phyloP scores from a whole-genome alignment of 805 yeast genomes.

The Candida tallmaniae region DNA sequence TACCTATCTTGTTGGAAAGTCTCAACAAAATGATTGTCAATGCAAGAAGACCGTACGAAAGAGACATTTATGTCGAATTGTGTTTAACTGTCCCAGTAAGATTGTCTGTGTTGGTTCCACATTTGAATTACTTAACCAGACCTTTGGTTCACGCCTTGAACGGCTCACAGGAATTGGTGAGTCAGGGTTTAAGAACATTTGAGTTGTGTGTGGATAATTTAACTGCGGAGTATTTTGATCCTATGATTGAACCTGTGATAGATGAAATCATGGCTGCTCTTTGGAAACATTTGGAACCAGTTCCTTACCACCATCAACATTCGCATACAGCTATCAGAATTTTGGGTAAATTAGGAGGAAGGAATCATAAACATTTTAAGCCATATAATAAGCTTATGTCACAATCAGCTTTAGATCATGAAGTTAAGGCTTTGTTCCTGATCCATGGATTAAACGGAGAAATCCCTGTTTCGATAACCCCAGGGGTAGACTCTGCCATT shows the following conservation, averaged over 20 bases:
- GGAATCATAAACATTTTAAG: slow-evolving; percentile 80
- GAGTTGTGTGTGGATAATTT: slow-evolving; percentile 94
- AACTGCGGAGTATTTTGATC: slow-evolving; percentile 95
- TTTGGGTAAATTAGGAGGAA: slow-evolving; percentile 92
- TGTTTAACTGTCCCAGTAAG: slow-evolving; percentile 96
- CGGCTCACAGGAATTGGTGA: slow-evolving; percentile 85
- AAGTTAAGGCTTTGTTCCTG: slow-evolving; percentile 61
- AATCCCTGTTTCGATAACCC: slow-evolving; percentile 73
- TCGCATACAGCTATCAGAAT: slow-evolving; percentile 92
- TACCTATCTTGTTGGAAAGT: slow-evolving; percentile 82
- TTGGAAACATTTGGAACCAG: slow-evolving; percentile 86
- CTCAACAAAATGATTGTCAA: slow-evolving; percentile 77
- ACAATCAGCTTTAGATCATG: slow-evolving; percentile 56
- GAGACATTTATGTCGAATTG: slow-evolving; percentile 90
- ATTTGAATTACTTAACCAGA: slow-evolving; percentile 78
- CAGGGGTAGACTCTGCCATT: slow-evolving; percentile 78
- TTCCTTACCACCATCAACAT: slow-evolving; percentile 92
- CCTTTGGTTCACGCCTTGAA: slow-evolving; percentile 89
- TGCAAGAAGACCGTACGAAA: slow-evolving; percentile 82
- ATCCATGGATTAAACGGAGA: slow-evolving; percentile 60
- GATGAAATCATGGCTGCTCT: slow-evolving; percentile 91
- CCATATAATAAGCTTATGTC: slow-evolving; percentile 65
- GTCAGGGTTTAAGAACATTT: slow-evolving; percentile 91
- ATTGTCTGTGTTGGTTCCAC: slow-evolving; percentile 89
- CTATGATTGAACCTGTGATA: slow-evolving; percentile 93